Conservation (phyloP, 2,329 filamentous ascomycete species). For the Trichoderma oligosporum region DNA sequence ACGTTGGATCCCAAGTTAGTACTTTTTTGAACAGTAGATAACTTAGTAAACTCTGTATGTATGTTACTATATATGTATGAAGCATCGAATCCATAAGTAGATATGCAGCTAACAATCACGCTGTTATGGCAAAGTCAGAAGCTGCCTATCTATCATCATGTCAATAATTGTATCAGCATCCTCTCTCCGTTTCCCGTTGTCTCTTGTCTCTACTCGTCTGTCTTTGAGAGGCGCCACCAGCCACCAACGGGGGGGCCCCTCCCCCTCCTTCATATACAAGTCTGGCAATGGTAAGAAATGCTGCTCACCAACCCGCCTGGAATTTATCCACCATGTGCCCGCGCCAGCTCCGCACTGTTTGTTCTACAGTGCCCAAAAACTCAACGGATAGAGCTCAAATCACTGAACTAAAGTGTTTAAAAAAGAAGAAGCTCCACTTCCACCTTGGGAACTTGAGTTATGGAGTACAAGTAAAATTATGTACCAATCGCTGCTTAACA, state of each 20-base stretch:
- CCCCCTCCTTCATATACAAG: conserved; percentile 18
- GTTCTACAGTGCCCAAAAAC: not conserved
- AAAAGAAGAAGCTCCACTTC: not conserved
- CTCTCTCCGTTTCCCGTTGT: no score
- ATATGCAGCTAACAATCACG: no score
- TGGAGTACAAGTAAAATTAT: not conserved
- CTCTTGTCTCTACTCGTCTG: not conserved
- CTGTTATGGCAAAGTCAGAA: no score
- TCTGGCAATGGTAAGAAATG: no score
- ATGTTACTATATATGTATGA: not conserved
- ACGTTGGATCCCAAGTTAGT: no score
- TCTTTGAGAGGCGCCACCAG: conserved; percentile 1
- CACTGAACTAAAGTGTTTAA: no score
- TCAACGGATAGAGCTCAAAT: no score
- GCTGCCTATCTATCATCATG: no score
- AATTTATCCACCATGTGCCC: conserved; percentile 20
- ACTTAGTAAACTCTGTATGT: no score
- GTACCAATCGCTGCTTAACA: not conserved
- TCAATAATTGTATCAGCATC: no score
- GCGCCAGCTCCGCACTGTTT: conserved; percentile 16
- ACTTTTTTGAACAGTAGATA: no score
- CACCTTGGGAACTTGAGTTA: no score
- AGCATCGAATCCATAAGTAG: not conserved
- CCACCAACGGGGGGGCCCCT: conserved; percentile 7
- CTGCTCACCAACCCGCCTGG: conserved; percentile 14